Base-by-base conservation (phyloP, 2,329 filamentous ascomycete genomes). In the Byssochlamys sp. region DNA sequence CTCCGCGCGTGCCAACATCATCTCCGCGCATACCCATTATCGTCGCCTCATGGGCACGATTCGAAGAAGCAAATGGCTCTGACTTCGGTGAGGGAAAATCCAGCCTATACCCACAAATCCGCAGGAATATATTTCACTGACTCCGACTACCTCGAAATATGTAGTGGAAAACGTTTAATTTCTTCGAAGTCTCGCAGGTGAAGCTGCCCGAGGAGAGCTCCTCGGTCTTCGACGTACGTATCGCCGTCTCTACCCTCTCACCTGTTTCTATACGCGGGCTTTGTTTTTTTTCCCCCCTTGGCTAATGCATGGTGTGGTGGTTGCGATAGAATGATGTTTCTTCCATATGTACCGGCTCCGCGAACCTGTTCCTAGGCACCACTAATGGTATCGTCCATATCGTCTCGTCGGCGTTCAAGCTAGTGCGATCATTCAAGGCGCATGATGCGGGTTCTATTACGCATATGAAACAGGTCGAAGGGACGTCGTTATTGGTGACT, bases 141-240 rank as follows among this genome's bases (percentile, higher is more conserved):
- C 35, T 53, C 45, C 58, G n/a, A 58, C 1, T 24, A 10, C 35
- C 28, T 27, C 63, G 19, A 19, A 19, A 19, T 19, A 19, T 19
- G 1, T 19, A 96, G 92, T 97, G 94, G 92, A 96, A 96, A 88
- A 87, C 88, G 66, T 99, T 99, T 80, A 91, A 95, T 81, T 99
- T 99, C 86, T 97, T 99, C 83, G 90, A 96, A 77, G 90, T 95
- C 73, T 85, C 85, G 71, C 87, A 89, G 71, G 86, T 96, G 73
- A 85, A 87, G 69, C 81, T 91, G 67, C 83, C 81, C 26, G 88
- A 95, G 72, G 90, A 95, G 71, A 87, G 85, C 71, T 84, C 85
- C 65, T 82, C 85, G 69, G 81, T 91, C 70, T 88, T 95, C 77
- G 87, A 91, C 73, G 88, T 89, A 82, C 84, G 73, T 31, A 31